These are phyloP conservation scores for Penicillium sp. DNA, from an alignment of 2,329 filamentous ascomycete species.

Conservation along the genomic window DNA sequence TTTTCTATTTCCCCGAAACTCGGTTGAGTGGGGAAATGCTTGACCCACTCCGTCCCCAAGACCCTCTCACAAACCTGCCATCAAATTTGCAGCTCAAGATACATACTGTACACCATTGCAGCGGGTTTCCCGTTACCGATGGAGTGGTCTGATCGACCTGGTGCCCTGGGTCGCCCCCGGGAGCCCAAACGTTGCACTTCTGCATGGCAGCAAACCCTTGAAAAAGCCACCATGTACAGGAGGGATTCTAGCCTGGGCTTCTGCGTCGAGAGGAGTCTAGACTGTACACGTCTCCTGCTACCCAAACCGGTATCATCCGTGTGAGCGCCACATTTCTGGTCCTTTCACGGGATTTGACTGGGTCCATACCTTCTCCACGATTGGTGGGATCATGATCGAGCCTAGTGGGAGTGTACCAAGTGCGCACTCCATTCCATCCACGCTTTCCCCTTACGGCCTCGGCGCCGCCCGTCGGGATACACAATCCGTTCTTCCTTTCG, in stretches of 20 bases:
- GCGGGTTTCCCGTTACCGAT: conserved; percentile 17
- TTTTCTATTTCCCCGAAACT: background rate
- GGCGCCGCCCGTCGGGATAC: conserved; percentile 8
- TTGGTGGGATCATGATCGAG: conserved; percentile 23
- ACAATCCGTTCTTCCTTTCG: background rate
- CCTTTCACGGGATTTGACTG: background rate
- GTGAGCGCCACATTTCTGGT: conserved; percentile 2
- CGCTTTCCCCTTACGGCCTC: conserved; percentile 5
- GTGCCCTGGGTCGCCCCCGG: conserved; percentile 14
- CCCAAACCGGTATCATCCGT: background rate
- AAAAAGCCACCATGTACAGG: background rate
- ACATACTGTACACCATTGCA: conserved; percentile 8
- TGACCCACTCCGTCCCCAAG: background rate
- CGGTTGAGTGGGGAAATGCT: background rate
- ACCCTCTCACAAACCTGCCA: background rate
- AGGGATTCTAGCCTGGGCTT: background rate
- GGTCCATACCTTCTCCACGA: background rate
- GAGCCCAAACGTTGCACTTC: conserved; percentile 4
- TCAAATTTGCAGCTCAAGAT: conserved; percentile 6
- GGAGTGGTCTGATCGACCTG: conserved; percentile 19
- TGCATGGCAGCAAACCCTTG: background rate
- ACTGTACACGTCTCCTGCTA: background rate
- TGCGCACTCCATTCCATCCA: conserved; percentile 2
- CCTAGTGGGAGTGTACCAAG: conserved; percentile 27
- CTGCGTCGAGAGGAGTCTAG: background rate